These are phyloP conservation scores for Tylopilus cervinicoccineus DNA, from an alignment of 768 basidiomycete genomes.

Conservation along the genomic window DNA sequence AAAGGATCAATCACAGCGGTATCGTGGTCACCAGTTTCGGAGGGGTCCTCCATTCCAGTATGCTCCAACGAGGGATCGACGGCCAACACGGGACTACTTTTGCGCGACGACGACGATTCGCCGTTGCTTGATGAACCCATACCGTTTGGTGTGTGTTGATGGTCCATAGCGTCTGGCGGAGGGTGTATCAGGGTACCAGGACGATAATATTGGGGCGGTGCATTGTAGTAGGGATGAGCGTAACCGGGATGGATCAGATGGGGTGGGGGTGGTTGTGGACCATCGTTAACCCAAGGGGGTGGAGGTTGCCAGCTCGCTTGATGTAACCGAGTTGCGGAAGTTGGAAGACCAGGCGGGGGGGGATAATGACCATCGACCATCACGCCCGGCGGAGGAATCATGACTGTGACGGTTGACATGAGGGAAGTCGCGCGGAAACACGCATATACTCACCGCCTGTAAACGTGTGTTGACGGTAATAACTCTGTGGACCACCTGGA, in stretches of 20 bases:
- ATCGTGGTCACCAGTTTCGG: conserved; percentile 13
- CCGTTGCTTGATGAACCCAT: conserved; percentile 20
- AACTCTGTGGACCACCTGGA: conserved; percentile 44
- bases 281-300: conserved; percentile 33
- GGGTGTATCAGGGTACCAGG: conserved; percentile 25
- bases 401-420: conserved; percentile 29
- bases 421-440: background rate
- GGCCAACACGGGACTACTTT: conserved; percentile 21
- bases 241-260: conserved; percentile 35
- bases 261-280: conserved; percentile 33
- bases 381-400: conserved; percentile 40
- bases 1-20: conserved; percentile 37
- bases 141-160: conserved; percentile 23
- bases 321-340: conserved; percentile 48
- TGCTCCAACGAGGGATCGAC: conserved; percentile 25
- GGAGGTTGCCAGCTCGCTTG: conserved; percentile 40
- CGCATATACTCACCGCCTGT: conserved; percentile 34
- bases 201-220: conserved; percentile 49
- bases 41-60: conserved; percentile 9
- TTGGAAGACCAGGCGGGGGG: conserved; percentile 44
- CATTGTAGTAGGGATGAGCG: conserved; percentile 32
- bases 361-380: conserved; percentile 41
- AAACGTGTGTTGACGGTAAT: conserved; percentile 64
- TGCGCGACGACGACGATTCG: conserved; percentile 28
- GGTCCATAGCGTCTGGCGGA: conserved; percentile 12